Evolutionary conservation across 192 early-diverging fungal species (phyloP), one percentile per base, ranked within the genome.

Genomic region (Gonapodya sp.): DNA sequence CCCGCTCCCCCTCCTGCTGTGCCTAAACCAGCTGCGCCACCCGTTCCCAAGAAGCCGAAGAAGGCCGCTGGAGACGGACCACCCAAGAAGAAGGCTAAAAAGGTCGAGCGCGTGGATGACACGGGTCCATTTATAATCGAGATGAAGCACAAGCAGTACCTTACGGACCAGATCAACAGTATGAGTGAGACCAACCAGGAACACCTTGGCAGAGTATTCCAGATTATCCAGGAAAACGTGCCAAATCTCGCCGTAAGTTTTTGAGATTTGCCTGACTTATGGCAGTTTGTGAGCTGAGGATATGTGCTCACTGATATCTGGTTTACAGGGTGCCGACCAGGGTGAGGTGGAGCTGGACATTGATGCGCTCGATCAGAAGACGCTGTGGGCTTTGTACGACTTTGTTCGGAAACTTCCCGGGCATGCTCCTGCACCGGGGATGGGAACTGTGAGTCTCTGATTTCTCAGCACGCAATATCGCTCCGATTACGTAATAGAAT

Each of bases 281-380:
- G 33, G 35, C 33, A 0, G 34, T 31, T 73, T 35, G 36, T 18
- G 1, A 35, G 37, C 79, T 80, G 2, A 32, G 18, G 37, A 31
- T n/a, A 82, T 35, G 35, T 31, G 35, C 2, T 73, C 18, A 77
- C 74, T 31, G n/a, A 36, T n/a, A 18, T 31, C 37, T 78, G 35
- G 30, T 81, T 1, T 79, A 87, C 73, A 79, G 80, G 1, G 88
- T 18, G 85, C 87, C n/a, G 89, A 87, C 1, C 91, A 94, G 80
- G 94, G 94, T 36, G 96, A 98, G 85, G 95, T 98, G 80, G 96
- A 98, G 83, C 88, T 99, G 82, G 97, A 99, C 81, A 97, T 99
- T 85, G 96, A 97, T 81, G 88, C 94, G 0, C 86, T 98, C 73
- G 93, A 95, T 84, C 90, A 92, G 80, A 85, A 84, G 35, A 96